Conservation (phyloP, 2,329 filamentous ascomycete genomes). For the Paecilomyces formosus region DNA sequence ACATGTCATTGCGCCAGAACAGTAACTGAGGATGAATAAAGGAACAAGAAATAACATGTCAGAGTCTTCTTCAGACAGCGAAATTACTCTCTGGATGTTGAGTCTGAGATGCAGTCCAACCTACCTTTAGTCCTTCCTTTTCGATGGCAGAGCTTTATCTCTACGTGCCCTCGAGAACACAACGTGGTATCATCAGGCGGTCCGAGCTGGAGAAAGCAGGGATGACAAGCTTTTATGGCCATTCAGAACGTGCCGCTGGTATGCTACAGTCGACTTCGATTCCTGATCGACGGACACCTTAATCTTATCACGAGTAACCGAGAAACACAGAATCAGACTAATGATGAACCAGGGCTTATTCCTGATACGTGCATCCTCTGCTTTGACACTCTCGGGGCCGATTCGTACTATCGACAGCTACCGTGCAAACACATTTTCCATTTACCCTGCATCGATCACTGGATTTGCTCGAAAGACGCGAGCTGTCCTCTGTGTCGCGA, state of each 20-base stretch:
- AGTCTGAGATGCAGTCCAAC: not conserved
- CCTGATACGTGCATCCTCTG: not conserved
- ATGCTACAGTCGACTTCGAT: not conserved
- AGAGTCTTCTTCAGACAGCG: not conserved
- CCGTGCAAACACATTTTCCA: slow-evolving; percentile 2
- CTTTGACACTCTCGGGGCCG: not conserved
- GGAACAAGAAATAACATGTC: not conserved
- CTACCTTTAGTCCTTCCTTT: not conserved
- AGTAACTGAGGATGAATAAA: not conserved
- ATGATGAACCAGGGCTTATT: not conserved
- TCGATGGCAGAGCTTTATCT: not conserved
- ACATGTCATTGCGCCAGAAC: not conserved
- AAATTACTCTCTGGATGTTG: not conserved
- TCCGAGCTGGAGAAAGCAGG: not conserved
- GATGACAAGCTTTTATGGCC: not conserved
- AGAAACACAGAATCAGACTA: not conserved
- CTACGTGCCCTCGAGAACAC: not conserved
- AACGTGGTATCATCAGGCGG: not conserved
- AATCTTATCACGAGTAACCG: not conserved
- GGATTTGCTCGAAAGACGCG: not conserved
- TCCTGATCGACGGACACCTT: not conserved
- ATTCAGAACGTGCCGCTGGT: not conserved
- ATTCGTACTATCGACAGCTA: slow-evolving; percentile 1
- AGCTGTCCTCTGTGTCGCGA: not conserved
- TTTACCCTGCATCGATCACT: slow-evolving; percentile 1